Evolutionary conservation across 768 basidiomycete species (phyloP).

Genomic region (Chalciporus piperatus): DNA sequence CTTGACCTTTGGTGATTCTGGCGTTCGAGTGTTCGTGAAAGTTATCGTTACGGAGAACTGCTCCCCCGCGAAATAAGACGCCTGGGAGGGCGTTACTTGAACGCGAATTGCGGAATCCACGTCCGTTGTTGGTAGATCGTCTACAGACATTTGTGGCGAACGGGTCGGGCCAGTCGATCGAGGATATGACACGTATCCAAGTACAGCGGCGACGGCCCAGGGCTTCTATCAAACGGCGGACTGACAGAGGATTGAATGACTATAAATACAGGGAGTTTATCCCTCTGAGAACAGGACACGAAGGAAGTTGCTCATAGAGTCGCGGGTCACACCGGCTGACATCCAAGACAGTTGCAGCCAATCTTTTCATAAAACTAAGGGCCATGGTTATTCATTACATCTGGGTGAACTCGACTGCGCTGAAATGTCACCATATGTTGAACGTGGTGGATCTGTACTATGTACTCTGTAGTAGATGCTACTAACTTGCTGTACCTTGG

Average conservation of each 20-base stretch:
- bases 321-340: constrained; percentile 1
- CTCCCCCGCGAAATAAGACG: constrained; percentile 93
- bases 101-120: constrained; percentile 59
- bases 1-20: constrained; percentile 36
- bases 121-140: constrained; percentile 14
- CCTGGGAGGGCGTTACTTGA: constrained; percentile 73
- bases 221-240: neutral
- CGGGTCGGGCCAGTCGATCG: neutral
- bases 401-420: neutral
- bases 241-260: neutral
- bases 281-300: constrained; percentile 14
- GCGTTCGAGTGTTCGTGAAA: constrained; percentile 77
- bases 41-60: constrained; percentile 80
- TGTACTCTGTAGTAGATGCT: no score
- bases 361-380: neutral
- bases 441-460: no score
- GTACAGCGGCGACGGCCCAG: neutral
- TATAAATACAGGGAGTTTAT: constrained; percentile 7
- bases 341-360: no score
- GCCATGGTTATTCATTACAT: neutral
- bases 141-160: constrained; percentile 15
- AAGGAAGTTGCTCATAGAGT: no score
- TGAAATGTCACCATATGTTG: no score
- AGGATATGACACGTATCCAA: constrained; percentile 4
- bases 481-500: no score